Evolutionary conservation across 2,329 filamentous ascomycete genomes (phyloP).

Genomic region (Ceratocystiopsis sp.): DNA sequence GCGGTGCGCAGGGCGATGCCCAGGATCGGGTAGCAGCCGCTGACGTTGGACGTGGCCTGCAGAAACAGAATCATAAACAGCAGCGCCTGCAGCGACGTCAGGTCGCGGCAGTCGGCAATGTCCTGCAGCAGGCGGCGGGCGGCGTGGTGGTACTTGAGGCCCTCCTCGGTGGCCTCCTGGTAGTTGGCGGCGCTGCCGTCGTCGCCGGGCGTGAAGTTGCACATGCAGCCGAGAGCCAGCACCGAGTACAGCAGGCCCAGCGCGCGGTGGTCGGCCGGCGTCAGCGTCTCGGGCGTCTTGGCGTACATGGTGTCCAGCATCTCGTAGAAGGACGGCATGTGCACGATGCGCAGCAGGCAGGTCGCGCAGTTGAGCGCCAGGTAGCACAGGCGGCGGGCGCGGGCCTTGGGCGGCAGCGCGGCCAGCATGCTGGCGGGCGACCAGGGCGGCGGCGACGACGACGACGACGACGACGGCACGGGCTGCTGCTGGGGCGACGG

Average conservation of each 20-base stretch:
- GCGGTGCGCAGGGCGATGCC: slow-evolving; percentile 61
- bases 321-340: slow-evolving; percentile 65
- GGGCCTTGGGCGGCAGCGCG: slow-evolving; percentile 51
- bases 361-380: slow-evolving; percentile 40
- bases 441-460: slow-evolving; percentile 30
- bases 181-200: slow-evolving; percentile 31
- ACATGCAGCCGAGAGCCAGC: slow-evolving; percentile 58
- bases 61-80: slow-evolving; percentile 69
- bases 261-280: slow-evolving; percentile 48
- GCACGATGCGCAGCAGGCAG: slow-evolving; percentile 51
- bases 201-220: slow-evolving; percentile 39
- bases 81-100: slow-evolving; percentile 57
- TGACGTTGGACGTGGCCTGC: slow-evolving; percentile 62
- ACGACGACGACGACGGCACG: slow-evolving; percentile 22
- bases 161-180: slow-evolving; percentile 33
- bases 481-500: too few relatives aligned
- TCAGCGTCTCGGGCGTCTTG: slow-evolving; percentile 42
- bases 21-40: slow-evolving; percentile 64
- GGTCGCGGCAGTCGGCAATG: slow-evolving; percentile 52
- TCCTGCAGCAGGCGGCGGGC: slow-evolving; percentile 49
- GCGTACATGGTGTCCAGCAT: slow-evolving; percentile 66
- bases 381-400: slow-evolving; percentile 34
- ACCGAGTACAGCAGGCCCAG: slow-evolving; percentile 55
- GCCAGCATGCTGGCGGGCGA: slow-evolving; percentile 15
- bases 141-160: slow-evolving; percentile 57